phyloP scores from a whole-genome alignment of 805 yeast species.

The Wickerhamomyces ciferrii region DNA sequence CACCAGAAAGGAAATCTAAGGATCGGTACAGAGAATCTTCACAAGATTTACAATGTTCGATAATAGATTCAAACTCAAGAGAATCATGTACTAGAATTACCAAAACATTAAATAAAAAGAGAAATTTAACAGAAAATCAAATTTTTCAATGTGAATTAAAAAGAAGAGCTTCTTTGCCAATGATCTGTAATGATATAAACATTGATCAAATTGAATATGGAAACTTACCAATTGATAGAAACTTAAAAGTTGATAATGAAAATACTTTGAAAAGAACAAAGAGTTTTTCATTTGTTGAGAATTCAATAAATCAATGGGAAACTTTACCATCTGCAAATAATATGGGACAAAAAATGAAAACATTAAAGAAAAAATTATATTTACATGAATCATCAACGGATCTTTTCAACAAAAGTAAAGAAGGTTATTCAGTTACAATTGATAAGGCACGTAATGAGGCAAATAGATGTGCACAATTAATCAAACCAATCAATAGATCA shows the following conservation, averaged over 20 bases:
- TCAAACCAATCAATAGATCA: constrained; percentile 13
- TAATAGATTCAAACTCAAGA: not conserved
- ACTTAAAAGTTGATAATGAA: not conserved
- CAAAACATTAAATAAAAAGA: not conserved
- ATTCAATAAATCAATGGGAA: constrained; percentile 8
- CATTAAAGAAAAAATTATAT: constrained; percentile 2
- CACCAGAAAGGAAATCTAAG: constrained; percentile 1
- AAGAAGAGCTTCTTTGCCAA: not conserved
- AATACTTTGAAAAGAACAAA: constrained; percentile 23
- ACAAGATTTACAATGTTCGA: not conserved
- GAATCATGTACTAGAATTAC: not conserved
- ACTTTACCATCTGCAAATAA: constrained; percentile 5
- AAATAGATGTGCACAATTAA: constrained; percentile 7
- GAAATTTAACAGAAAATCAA: not conserved
- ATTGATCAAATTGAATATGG: constrained; percentile 20
- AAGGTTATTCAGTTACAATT: not conserved
- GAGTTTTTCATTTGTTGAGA: constrained; percentile 31
- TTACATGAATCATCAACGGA: not conserved
- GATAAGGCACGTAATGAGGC: constrained; percentile 1
- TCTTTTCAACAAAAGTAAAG: not conserved
- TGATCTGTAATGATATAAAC: constrained; percentile 24
- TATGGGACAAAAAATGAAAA: constrained; percentile 8
- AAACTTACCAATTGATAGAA: constrained; percentile 14
- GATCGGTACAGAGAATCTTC: not conserved
- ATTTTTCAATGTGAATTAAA: not conserved